Evolutionary conservation across 192 early-diverging fungal genomes (phyloP).

Genomic region (Endogone sp.): DNA sequence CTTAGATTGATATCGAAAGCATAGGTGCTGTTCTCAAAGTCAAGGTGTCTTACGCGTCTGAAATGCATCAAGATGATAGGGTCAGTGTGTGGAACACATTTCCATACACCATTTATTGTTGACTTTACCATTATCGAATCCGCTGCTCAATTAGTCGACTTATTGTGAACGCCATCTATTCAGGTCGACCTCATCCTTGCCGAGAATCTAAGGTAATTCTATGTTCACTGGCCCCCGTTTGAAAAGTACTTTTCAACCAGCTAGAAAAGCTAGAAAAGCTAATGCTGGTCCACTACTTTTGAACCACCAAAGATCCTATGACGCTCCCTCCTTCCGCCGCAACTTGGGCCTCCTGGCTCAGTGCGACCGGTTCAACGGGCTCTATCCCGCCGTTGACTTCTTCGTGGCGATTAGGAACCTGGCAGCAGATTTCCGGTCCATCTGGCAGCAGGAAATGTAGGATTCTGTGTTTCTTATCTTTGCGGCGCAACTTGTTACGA

Average conservation of each 20-base stretch:
- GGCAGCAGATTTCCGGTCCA: conserved; percentile 25
- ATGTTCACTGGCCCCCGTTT: too few relatives aligned
- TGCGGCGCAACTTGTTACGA: too few relatives aligned
- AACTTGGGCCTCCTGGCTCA: conserved; percentile 27
- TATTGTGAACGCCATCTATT: background rate
- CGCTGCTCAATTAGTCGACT: background rate
- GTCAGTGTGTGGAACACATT: conserved; percentile 2
- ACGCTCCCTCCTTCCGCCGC: conserved; percentile 27
- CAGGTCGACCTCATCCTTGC: conserved; percentile 30
- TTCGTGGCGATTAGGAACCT: conserved; percentile 31
- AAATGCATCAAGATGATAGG: conserved; percentile 35
- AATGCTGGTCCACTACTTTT: too few relatives aligned
- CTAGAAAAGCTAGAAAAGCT: too few relatives aligned
- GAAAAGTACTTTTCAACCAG: too few relatives aligned
- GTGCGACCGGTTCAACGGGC: conserved; percentile 28
- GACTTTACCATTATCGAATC: too few relatives aligned
- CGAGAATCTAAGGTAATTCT: conserved; percentile 30
- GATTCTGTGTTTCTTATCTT: too few relatives aligned
- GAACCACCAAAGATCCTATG: conserved; percentile 13
- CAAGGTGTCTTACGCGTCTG: conserved; percentile 30
- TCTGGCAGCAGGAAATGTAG: conserved; percentile 32
- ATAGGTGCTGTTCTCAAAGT: conserved; percentile 23
- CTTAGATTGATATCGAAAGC: conserved; percentile 34
- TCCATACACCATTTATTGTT: too few relatives aligned
- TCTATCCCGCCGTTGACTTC: conserved; percentile 30